A percentile compares a stretch with the other conserved stretches of the same genome.
Conservation (phyloP, 441 rosid genomes). For the Breynia disticha region DNA sequence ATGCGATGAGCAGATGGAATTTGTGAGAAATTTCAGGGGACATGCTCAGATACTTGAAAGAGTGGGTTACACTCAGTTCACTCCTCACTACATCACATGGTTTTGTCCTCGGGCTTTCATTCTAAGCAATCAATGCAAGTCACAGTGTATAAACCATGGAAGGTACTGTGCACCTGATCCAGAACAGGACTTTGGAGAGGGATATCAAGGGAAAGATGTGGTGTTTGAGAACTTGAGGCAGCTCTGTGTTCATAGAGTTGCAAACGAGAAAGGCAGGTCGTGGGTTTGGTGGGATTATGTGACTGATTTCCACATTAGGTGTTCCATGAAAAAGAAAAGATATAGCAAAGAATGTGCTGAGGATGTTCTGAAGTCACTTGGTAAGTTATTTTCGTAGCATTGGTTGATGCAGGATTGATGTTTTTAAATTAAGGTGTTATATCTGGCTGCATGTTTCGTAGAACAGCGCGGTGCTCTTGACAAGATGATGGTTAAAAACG, state of each 20-base stretch:
- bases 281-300: constrained; percentile 99
- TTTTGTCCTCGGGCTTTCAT: constrained; percentile 62
- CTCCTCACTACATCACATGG: constrained; percentile 97
- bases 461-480: too few relatives aligned
- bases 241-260: constrained; percentile 83
- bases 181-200: constrained; percentile 70
- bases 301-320: constrained; percentile 87
- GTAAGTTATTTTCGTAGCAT: constrained; percentile 25
- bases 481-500: too few relatives aligned
- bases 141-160: constrained; percentile 91
- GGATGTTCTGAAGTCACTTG: constrained; percentile 63
- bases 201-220: constrained; percentile 84
- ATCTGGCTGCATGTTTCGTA: not conserved
- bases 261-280: constrained; percentile 51
- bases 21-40: constrained; percentile 73
- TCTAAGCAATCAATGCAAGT: constrained; percentile 65
- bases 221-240: constrained; percentile 90
- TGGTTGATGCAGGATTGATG: not conserved
- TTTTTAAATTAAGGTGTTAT: too few relatives aligned
- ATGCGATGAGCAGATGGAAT: constrained; percentile 84
- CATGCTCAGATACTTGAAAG: constrained; percentile 86
- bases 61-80: constrained; percentile 69
- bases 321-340: constrained; percentile 85
- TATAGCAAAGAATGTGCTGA: constrained; percentile 86
- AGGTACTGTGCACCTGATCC: constrained; percentile 98